These are phyloP conservation scores for Aspergillus bridgeri DNA, from an alignment of 495 filamentous ascomycete genomes.

Conservation along the genomic window DNA sequence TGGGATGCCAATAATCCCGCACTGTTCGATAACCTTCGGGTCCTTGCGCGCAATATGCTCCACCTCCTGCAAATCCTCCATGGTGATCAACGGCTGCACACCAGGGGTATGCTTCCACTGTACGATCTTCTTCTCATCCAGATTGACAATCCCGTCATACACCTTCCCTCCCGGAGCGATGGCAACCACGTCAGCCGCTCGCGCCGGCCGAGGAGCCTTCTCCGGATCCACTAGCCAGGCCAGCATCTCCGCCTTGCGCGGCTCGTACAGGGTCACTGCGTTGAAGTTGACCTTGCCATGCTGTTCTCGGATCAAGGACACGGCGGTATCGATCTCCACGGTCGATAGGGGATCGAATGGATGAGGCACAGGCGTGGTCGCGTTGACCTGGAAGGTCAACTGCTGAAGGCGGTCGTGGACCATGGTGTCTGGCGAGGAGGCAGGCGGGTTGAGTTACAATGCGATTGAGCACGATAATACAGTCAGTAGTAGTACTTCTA, in stretches of 20 bases:
- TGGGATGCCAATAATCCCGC: slow-evolving; percentile 80
- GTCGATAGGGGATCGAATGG: slow-evolving; percentile 82
- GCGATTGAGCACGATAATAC: too few species aligned
- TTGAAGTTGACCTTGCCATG: slow-evolving; percentile 79
- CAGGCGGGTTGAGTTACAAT: too few species aligned
- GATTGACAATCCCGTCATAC: slow-evolving; percentile 80
- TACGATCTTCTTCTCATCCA: slow-evolving; percentile 66
- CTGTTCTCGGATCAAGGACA: slow-evolving; percentile 65
- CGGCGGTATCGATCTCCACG: slow-evolving; percentile 72
- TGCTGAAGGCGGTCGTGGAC: slow-evolving; percentile 68
- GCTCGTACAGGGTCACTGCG: slow-evolving; percentile 84
- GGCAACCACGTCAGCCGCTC: slow-evolving; percentile 82
- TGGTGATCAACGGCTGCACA: slow-evolving; percentile 89
- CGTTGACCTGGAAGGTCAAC: slow-evolving; percentile 61
- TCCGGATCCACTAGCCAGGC: slow-evolving; percentile 70
- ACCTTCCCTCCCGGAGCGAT: slow-evolving; percentile 77
- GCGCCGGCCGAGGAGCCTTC: slow-evolving; percentile 58
- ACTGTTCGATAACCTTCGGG: slow-evolving; percentile 90
- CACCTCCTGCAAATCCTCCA: slow-evolving; percentile 91
- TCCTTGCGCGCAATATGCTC: slow-evolving; percentile 77
- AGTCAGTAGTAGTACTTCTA: too few species aligned
- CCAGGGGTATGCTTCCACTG: slow-evolving; percentile 75
- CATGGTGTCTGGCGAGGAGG: slow-evolving; percentile 42
- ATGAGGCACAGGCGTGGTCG: slow-evolving; percentile 56
- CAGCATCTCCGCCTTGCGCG: slow-evolving; percentile 82